Conservation (phyloP, 2,329 filamentous ascomycete species). For the Colletotrichum ledebouriae region DNA sequence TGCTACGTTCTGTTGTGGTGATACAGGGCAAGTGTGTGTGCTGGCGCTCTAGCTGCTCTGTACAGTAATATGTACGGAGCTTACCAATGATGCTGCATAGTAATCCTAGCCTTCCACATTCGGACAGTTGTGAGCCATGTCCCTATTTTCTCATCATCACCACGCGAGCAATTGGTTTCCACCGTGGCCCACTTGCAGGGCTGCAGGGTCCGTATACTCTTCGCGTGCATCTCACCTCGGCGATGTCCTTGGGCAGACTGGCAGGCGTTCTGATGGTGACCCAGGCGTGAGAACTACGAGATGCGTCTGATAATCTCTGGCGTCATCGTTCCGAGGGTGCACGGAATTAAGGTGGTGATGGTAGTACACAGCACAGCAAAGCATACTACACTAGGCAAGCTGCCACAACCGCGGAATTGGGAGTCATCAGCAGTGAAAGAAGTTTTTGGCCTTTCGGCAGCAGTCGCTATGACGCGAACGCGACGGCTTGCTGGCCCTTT, state of each 20-base stretch:
- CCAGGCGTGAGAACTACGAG: not conserved
- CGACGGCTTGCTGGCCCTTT: not conserved
- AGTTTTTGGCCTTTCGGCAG: conserved; percentile 26
- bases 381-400: conserved; percentile 10
- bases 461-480: conserved; percentile 19
- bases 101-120: conserved; percentile 20
- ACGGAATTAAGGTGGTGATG: conserved; percentile 17
- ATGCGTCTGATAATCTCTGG: conserved; percentile 2
- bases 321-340: conserved; percentile 8
- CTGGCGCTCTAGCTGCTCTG: conserved; percentile 2
- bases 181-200: conserved; percentile 30
- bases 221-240: conserved; percentile 4
- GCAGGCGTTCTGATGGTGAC: conserved; percentile 1
- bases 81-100: conserved; percentile 26
- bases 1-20: conserved; percentile 36
- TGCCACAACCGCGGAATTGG: conserved; percentile 24
- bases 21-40: not conserved
- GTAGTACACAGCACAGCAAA: not conserved
- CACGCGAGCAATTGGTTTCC: conserved; percentile 17
- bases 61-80: conserved; percentile 5
- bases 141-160: not conserved
- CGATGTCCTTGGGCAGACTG: conserved; percentile 28
- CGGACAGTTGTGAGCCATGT: conserved; percentile 11
- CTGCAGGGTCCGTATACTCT: conserved; percentile 4
- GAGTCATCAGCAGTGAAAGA: not conserved